A percentile compares a stretch with the other conserved stretches of the same genome.
Conservation (phyloP, 176 grass and related monocot genomes). For the Eragrostis curvula region DNA sequence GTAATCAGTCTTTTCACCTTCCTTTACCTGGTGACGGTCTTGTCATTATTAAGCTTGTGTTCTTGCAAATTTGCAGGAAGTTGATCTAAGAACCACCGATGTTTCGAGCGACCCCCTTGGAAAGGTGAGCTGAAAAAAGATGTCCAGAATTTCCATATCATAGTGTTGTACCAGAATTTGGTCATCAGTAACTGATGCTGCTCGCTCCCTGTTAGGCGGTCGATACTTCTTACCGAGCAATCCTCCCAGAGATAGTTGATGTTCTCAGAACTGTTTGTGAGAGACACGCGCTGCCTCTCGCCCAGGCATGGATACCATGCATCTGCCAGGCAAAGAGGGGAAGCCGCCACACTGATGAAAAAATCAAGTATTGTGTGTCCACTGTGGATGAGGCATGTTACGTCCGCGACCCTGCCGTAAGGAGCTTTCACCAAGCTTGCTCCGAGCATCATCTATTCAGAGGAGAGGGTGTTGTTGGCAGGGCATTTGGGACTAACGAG, state of each 20-base stretch:
- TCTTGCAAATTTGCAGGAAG: slow-evolving; percentile 64
- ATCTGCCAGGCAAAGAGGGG: slow-evolving; percentile 73
- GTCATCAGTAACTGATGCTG: slow-evolving; percentile 18
- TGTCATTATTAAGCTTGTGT: slow-evolving; percentile 15
- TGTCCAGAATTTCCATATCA: background rate
- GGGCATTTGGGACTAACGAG: slow-evolving; percentile 79
- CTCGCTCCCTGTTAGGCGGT: slow-evolving; percentile 59
- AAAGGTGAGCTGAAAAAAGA: slow-evolving; percentile 57
- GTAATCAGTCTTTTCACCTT: slow-evolving; percentile 47
- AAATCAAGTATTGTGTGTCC: slow-evolving; percentile 71
- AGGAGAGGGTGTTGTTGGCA: slow-evolving; percentile 85
- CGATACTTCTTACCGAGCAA: slow-evolving; percentile 58
- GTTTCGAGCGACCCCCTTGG: slow-evolving; percentile 49
- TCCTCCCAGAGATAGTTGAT: slow-evolving; percentile 62
- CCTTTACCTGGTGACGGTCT: background rate
- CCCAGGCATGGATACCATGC: slow-evolving; percentile 94
- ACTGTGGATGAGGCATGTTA: slow-evolving; percentile 81
- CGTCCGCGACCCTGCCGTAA: slow-evolving; percentile 47
- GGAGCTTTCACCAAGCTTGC: slow-evolving; percentile 85
- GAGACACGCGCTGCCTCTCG: slow-evolving; percentile 68
- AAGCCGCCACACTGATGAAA: slow-evolving; percentile 77
- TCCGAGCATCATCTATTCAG: slow-evolving; percentile 95
- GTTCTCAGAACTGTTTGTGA: slow-evolving; percentile 77
- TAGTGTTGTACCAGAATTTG: background rate
- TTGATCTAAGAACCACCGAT: slow-evolving; percentile 75